Percentiles rank a stretch among this genome's conserved stretches.
Conservation (phyloP, 2,329 filamentous ascomycete genomes). For the Gnomoniopsis smithogilvyi region DNA sequence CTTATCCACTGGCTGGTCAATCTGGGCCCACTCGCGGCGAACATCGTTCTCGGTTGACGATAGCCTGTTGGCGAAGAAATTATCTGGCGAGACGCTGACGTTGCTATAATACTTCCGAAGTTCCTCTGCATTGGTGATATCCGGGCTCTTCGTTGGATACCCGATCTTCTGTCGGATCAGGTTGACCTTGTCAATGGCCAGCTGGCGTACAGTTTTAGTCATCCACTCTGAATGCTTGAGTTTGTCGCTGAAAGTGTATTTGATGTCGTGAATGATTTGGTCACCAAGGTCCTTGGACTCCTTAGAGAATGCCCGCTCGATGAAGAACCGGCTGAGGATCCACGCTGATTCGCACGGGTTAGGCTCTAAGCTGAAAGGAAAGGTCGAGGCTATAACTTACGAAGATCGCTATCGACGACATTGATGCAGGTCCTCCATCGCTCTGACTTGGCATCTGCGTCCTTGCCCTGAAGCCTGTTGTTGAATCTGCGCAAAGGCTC, state of each 20-base stretch:
- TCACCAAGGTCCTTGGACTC: constrained; percentile 65
- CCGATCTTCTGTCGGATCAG: constrained; percentile 68
- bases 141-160: constrained; percentile 59
- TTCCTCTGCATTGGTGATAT: constrained; percentile 55
- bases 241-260: constrained; percentile 60
- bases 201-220: constrained; percentile 55
- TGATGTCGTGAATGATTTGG: constrained; percentile 68
- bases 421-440: constrained; percentile 64
- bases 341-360: constrained; percentile 48
- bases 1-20: constrained; percentile 59
- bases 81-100: constrained; percentile 45
- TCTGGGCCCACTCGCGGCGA: constrained; percentile 49
- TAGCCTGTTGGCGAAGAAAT: constrained; percentile 57
- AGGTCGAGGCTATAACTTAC: background rate
- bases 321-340: constrained; percentile 69
- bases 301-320: constrained; percentile 65
- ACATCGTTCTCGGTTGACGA: constrained; percentile 46
- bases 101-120: constrained; percentile 55
- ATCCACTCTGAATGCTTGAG: constrained; percentile 62
- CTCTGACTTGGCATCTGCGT: constrained; percentile 59
- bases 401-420: constrained; percentile 52
- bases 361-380: background rate
- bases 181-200: constrained; percentile 62
- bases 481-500: constrained; percentile 57
- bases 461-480: constrained; percentile 59